These are phyloP conservation scores for Paramecium biaurelia DNA, from an alignment of 73 alveolate genomes.

Conservation along the genomic window DNA sequence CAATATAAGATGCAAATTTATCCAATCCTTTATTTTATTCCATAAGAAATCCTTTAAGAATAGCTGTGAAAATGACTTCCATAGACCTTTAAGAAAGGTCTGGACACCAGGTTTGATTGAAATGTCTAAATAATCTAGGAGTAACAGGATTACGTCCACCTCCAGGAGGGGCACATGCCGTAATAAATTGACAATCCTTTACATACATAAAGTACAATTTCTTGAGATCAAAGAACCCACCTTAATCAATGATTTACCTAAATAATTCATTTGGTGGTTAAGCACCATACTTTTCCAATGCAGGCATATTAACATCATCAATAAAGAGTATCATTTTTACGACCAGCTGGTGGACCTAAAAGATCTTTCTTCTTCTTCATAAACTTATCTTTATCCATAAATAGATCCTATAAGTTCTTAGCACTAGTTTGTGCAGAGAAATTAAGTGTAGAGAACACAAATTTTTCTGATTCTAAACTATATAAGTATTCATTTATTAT, in stretches of 20 bases:
- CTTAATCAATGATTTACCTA: slow-evolving; percentile 97
- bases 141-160: slow-evolving; percentile 99
- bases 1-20: slow-evolving; percentile 83
- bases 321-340: slow-evolving; percentile 98
- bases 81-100: slow-evolving; percentile 92
- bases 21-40: slow-evolving; percentile 73
- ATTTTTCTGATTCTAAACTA: slow-evolving; percentile 66
- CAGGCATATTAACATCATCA: slow-evolving; percentile 99
- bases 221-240: slow-evolving; percentile 98
- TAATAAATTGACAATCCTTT: slow-evolving; percentile 96
- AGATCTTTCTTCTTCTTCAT: slow-evolving; percentile 96
- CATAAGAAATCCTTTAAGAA: slow-evolving; percentile 84
- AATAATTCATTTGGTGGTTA: slow-evolving; percentile 99
- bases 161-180: slow-evolving; percentile 99
- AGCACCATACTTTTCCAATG: slow-evolving; percentile 97
- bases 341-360: slow-evolving; percentile 99
- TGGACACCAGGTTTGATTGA: slow-evolving; percentile 99
- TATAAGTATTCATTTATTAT: slow-evolving; percentile 87
- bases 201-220: slow-evolving; percentile 95
- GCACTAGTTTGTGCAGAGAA: slow-evolving; percentile 99
- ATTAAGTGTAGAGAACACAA: slow-evolving; percentile 94
- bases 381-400: slow-evolving; percentile 91
- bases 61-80: slow-evolving; percentile 94
- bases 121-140: slow-evolving; percentile 99
- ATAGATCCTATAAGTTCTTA: slow-evolving; percentile 92